Evolutionary conservation across 202 grass and related monocot species (phyloP).

Genomic region (Panicum hallii): DNA sequence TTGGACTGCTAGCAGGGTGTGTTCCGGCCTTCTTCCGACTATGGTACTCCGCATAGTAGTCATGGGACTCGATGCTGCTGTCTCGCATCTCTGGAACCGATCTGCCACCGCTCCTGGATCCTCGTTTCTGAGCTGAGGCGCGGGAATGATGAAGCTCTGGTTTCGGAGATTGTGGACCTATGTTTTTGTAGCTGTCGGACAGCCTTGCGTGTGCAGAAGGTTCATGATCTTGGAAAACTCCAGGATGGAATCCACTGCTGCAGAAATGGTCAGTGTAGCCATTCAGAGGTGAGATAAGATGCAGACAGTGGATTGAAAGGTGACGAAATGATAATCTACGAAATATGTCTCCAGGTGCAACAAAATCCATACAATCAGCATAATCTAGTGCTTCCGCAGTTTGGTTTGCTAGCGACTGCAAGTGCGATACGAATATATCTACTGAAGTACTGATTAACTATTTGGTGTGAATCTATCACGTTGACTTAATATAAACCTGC

Average conservation of each 20-base stretch:
- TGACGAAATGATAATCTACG: background rate
- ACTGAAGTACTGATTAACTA: background rate
- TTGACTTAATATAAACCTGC: background rate
- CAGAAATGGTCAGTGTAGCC: background rate
- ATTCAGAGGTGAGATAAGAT: background rate
- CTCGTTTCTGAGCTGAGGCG: background rate
- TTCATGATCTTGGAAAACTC: background rate
- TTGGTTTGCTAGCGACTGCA: background rate
- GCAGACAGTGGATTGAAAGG: background rate
- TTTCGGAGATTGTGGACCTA: background rate
- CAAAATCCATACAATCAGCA: background rate
- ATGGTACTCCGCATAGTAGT: background rate
- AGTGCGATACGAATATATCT: too few relatives aligned
- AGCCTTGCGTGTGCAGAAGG: background rate
- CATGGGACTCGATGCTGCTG: slow-evolving; percentile 2
- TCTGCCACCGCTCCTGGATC: background rate
- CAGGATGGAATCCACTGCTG: background rate
- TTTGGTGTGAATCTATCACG: background rate
- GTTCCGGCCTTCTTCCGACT: background rate
- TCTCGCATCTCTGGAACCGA: background rate
- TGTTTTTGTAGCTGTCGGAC: background rate
- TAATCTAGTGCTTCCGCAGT: background rate
- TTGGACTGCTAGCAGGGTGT: background rate
- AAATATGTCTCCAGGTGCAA: background rate
- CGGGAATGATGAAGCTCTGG: background rate